These are phyloP conservation scores for Abortiporus biennis DNA, from an alignment of 1,284 basidiomycete genomes.

Conservation along the genomic window DNA sequence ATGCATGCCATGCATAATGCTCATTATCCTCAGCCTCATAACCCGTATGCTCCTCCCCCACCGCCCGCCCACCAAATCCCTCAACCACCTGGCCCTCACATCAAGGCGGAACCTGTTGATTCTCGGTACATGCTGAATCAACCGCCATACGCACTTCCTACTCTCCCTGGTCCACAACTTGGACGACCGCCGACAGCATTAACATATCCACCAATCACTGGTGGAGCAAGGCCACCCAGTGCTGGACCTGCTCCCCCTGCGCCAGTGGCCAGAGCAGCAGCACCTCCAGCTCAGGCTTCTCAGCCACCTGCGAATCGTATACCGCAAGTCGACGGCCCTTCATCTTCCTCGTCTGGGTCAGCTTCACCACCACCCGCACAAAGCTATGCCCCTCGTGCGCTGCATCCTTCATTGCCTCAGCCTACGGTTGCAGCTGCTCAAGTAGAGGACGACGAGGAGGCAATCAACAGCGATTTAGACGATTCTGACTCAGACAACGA, in stretches of 20 bases:
- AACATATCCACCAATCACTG: slow-evolving; percentile 47
- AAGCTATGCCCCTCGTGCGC: slow-evolving; percentile 51
- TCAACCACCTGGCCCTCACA: slow-evolving; percentile 31
- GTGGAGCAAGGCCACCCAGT: slow-evolving; percentile 37
- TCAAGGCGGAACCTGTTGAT: slow-evolving; percentile 67
- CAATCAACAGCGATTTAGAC: slow-evolving; percentile 94
- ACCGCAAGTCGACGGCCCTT: slow-evolving; percentile 61
- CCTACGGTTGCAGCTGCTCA: slow-evolving; percentile 24
- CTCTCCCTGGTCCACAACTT: slow-evolving; percentile 57
- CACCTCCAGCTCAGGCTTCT: slow-evolving; percentile 5
- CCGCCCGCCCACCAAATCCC: slow-evolving; percentile 37
- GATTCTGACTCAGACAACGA: slow-evolving; percentile 85
- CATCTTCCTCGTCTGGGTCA: slow-evolving; percentile 51
- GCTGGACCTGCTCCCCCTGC: slow-evolving; percentile 18
- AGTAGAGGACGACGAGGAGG: slow-evolving; percentile 63
- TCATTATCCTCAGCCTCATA: slow-evolving; percentile 33
- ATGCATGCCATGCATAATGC: slow-evolving; percentile 18
- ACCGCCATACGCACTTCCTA: slow-evolving; percentile 48
- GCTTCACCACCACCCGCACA: slow-evolving; percentile 54
- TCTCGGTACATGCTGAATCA: slow-evolving; percentile 51
- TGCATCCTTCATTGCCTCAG: slow-evolving; percentile 31
- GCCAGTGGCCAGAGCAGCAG: slow-evolving; percentile 17
- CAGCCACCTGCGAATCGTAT: slow-evolving; percentile 33
- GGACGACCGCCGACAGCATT: slow-evolving; percentile 20
- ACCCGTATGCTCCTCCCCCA: slow-evolving; percentile 27